phyloP scores from a whole-genome alignment of 257 asterid species.

The Capsicum rhomboideum region DNA sequence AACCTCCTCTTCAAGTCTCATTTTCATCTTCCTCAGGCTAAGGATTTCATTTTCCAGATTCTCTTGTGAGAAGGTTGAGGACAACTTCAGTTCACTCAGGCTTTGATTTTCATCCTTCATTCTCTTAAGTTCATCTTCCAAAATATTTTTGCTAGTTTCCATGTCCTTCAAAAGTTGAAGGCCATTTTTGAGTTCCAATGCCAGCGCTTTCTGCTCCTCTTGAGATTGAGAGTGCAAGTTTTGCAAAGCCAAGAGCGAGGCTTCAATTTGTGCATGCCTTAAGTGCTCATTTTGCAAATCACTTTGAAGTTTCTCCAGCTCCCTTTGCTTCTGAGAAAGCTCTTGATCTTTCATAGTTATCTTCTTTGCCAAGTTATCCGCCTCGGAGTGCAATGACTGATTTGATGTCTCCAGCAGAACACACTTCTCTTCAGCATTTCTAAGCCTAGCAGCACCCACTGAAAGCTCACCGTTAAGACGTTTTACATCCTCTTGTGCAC shows the following conservation, averaged over 20 bases:
- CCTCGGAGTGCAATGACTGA: conserved; percentile 55
- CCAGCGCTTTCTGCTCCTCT: conserved; percentile 60
- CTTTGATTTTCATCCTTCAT: conserved; percentile 47
- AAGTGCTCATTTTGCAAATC: conserved; percentile 47
- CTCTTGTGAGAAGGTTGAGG: conserved; percentile 48
- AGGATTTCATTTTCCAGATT: conserved; percentile 54
- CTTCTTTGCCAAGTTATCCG: conserved; percentile 53
- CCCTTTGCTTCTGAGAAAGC: conserved; percentile 56
- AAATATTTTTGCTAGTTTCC: conserved; percentile 44
- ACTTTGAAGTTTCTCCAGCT: conserved; percentile 64
- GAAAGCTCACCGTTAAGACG: conserved; percentile 47
- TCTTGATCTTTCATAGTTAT: conserved; percentile 70
- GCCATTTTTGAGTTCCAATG: conserved; percentile 46
- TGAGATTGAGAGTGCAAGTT: conserved; percentile 54
- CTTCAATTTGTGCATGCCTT: conserved; percentile 48
- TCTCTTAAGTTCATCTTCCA: conserved; percentile 58
- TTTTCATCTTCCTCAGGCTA: conserved; percentile 59
- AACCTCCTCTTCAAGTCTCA: conserved; percentile 69
- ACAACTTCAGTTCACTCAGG: conserved; percentile 33
- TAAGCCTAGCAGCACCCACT: conserved; percentile 38
- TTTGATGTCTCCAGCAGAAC: conserved; percentile 47
- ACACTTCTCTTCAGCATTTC: conserved; percentile 51
- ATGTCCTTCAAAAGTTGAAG: conserved; percentile 51
- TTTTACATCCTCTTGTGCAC: conserved; percentile 43
- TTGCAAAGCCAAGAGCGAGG: conserved; percentile 48